phyloP scores from a whole-genome alignment of 805 yeast species.

The Geotrichum ghanense region DNA sequence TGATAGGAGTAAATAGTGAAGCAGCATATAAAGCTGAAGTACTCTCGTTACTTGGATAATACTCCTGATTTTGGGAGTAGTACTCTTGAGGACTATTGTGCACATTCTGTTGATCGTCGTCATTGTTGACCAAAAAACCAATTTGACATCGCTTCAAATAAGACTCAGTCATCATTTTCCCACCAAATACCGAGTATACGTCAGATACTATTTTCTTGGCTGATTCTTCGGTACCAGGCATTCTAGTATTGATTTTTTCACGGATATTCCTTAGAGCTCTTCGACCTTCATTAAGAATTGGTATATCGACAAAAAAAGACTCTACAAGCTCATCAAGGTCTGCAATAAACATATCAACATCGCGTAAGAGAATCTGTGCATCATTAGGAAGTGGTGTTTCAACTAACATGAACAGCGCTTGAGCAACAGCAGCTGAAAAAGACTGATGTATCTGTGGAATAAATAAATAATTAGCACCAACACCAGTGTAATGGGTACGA shows the following conservation, averaged over 20 bases:
- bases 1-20: no score
- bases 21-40: no score
- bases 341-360: not conserved
- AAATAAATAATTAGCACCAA: slow-evolving; percentile 19
- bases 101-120: no score
- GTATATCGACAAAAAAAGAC: not conserved
- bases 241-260: not conserved
- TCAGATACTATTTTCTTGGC: slow-evolving; percentile 1
- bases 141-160: slow-evolving; percentile 23
- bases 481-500: not conserved
- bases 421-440: slow-evolving; percentile 25
- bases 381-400: slow-evolving; percentile 6
- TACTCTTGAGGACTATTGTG: no score
- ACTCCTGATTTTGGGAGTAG: no score
- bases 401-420: slow-evolving; percentile 23
- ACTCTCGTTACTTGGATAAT: no score
- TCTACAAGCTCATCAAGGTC: not conserved
- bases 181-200: slow-evolving; percentile 26
- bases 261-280: not conserved
- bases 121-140: slow-evolving; percentile 9
- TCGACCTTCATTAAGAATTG: not conserved
- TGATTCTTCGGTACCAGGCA: not conserved
- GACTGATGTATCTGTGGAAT: slow-evolving; percentile 25
- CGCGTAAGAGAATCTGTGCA: slow-evolving; percentile 4
- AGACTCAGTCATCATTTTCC: slow-evolving; percentile 21